Evolutionary conservation across 2,329 filamentous ascomycete genomes (phyloP).

Genomic region (Paracorniculantispora psalliotae): DNA sequence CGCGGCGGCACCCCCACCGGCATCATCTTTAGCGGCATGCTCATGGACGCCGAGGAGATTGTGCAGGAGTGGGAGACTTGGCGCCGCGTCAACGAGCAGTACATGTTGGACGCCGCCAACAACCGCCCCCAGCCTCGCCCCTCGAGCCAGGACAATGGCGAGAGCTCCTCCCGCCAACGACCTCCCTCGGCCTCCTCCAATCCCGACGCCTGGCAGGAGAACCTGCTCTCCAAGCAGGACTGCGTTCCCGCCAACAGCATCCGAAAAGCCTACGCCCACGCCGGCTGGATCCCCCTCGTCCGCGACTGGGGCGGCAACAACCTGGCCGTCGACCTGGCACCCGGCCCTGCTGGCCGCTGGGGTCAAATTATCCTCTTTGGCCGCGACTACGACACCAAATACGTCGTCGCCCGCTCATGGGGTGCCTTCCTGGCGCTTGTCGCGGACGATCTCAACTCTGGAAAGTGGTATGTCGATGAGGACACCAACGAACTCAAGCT

Average conservation of each 20-base stretch:
- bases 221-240: conserved; percentile 77
- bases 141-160: conserved; percentile 62
- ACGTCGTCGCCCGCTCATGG: conserved; percentile 92
- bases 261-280: conserved; percentile 89
- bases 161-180: conserved; percentile 61
- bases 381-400: conserved; percentile 97
- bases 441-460: conserved; percentile 84
- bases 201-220: conserved; percentile 70
- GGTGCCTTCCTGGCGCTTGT: conserved; percentile 77
- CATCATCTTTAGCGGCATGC: conserved; percentile 89
- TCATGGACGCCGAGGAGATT: conserved; percentile 96
- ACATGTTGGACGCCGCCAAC: conserved; percentile 58
- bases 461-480: conserved; percentile 89
- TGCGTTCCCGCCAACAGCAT: conserved; percentile 82
- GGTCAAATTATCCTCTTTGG: conserved; percentile 96
- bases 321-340: conserved; percentile 85
- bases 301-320: conserved; percentile 99
- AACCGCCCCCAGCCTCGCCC: conserved; percentile 59
- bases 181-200: conserved; percentile 47
- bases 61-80: conserved; percentile 97
- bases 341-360: conserved; percentile 86
- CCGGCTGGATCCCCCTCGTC: conserved; percentile 91
- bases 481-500: conserved; percentile 88
- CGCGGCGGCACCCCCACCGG: conserved; percentile 86
- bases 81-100: conserved; percentile 89